Conservation (phyloP, 208 protist species). For the Leishmania martiniquensis region DNA sequence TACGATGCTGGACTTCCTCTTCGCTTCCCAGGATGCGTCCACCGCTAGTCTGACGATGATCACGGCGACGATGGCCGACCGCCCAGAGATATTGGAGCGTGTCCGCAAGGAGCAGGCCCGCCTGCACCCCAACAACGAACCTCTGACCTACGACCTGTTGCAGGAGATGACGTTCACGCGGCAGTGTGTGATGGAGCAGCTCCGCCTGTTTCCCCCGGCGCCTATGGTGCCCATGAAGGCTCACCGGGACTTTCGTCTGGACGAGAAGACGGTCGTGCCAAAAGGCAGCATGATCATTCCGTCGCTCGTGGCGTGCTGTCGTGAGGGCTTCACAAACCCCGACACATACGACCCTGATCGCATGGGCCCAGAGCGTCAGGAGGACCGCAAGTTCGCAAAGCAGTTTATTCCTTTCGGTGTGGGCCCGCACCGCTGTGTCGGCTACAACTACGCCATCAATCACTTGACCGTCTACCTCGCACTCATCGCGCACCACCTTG, state of each 20-base stretch:
- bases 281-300: slow-evolving; percentile 93
- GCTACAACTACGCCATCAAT: slow-evolving; percentile 95
- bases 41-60: slow-evolving; percentile 90
- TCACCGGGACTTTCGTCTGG: slow-evolving; percentile 77
- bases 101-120: slow-evolving; percentile 89
- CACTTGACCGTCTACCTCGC: slow-evolving; percentile 92
- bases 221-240: slow-evolving; percentile 88
- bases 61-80: slow-evolving; percentile 86
- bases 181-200: slow-evolving; percentile 85
- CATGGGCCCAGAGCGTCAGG: slow-evolving; percentile 87
- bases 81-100: slow-evolving; percentile 85
- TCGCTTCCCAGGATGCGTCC: slow-evolving; percentile 92
- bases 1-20: slow-evolving; percentile 94
- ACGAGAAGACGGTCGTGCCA: slow-evolving; percentile 82
- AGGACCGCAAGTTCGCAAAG: slow-evolving; percentile 89
- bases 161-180: slow-evolving; percentile 92
- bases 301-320: slow-evolving; percentile 89
- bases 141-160: slow-evolving; percentile 81
- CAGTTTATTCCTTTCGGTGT: slow-evolving; percentile 94
- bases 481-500: slow-evolving; percentile 59
- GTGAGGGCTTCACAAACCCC: slow-evolving; percentile 91
- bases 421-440: slow-evolving; percentile 93
- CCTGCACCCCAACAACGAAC: slow-evolving; percentile 80
- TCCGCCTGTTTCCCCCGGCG: slow-evolving; percentile 76
- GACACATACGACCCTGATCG: slow-evolving; percentile 94